Base-by-base conservation (phyloP, 2,329 filamentous ascomycete genomes). In the Aspergillus tubingensis region DNA sequence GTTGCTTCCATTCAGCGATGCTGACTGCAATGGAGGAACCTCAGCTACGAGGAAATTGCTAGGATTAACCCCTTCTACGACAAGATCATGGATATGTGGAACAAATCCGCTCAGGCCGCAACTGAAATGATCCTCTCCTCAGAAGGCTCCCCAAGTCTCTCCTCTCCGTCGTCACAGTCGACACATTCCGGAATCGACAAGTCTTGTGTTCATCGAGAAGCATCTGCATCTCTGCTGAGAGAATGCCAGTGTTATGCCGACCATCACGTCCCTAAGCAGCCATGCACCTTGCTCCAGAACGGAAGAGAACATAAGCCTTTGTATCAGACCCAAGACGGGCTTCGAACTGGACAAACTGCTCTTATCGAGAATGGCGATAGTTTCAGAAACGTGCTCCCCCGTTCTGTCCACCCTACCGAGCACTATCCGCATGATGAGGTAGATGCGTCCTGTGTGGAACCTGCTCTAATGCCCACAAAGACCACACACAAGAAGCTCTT, bases 401-500 rank as follows among this genome's bases (percentile, higher is more conserved):
- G 5, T 5, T 13, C 32, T 11, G 32, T 36, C 32, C 32, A 36
- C 11, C 32, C 32, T 2, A 2, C 5, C 1, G 32, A 36, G 32
- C 32, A 36, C 4, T 36, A 36, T 36, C 10, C 10, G 11, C 32
- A 36, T 13, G 2, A 13, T 36, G 11, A 36, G 27, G 13, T 30
- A 8, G 53, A 36, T 55, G 8, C 27, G 27, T 44, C 52, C 6
- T n/a, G 27, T 11, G 27, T 47, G 25, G 54, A 60, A n/a, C n/a
- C 38, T 38, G 19, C 62, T 10, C 30, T 62, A 4, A 38, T 48
- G 8, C 55, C 39, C 19, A 27, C 39, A 6, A 56, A 50, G 15
- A 47, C 54, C 11, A 58, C 75, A 13, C 73, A 76, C 61, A 80
- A 80, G 65, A 76, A 75, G 49, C 65, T 80, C n/a, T 79, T 80